phyloP scores from a whole-genome alignment of 148 eudicot genomes.

The Nepenthes gracilis region DNA sequence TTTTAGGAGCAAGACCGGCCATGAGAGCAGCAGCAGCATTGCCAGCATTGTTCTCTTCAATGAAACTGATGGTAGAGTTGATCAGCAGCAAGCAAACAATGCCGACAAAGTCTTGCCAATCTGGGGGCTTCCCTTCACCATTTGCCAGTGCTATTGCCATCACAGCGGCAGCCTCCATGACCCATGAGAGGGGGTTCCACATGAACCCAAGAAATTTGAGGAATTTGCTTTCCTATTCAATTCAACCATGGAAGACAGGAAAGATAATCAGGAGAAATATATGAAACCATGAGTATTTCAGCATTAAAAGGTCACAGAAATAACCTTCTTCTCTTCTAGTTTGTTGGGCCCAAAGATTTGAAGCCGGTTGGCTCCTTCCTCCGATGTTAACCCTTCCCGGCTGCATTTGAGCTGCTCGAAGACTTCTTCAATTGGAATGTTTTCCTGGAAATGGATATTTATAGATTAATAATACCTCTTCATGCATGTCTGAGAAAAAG shows the following conservation, averaged over 20 bases:
- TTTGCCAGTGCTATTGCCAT: slow-evolving; percentile 96
- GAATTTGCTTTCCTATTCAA: slow-evolving; percentile 73
- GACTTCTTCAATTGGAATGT: slow-evolving; percentile 93
- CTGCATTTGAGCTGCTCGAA: slow-evolving; percentile 87
- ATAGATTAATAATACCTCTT: too few species aligned
- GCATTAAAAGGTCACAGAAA: too few species aligned
- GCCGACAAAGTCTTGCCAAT: slow-evolving; percentile 96
- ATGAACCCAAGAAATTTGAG: slow-evolving; percentile 95
- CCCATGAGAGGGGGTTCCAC: slow-evolving; percentile 99
- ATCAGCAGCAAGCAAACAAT: slow-evolving; percentile 75
- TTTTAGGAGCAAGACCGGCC: slow-evolving; percentile 98
- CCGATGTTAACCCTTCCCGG: slow-evolving; percentile 57
- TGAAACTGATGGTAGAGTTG: slow-evolving; percentile 91
- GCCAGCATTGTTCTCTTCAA: slow-evolving; percentile 95
- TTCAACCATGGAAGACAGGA: not conserved
- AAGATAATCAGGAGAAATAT: not conserved
- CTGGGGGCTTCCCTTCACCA: slow-evolving; percentile 72
- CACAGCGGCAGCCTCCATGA: slow-evolving; percentile 92
- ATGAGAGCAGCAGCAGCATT: slow-evolving; percentile 98
- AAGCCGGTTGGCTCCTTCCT: slow-evolving; percentile 79
- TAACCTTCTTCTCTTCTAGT: slow-evolving; percentile 83
- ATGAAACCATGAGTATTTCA: not conserved
- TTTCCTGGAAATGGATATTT: slow-evolving; percentile 37
- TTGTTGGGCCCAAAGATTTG: slow-evolving; percentile 86
- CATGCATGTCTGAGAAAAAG: too few species aligned